Evolutionary conservation across 345 rosid genomes (phyloP).

Genomic region (Pelargonium nanum): DNA sequence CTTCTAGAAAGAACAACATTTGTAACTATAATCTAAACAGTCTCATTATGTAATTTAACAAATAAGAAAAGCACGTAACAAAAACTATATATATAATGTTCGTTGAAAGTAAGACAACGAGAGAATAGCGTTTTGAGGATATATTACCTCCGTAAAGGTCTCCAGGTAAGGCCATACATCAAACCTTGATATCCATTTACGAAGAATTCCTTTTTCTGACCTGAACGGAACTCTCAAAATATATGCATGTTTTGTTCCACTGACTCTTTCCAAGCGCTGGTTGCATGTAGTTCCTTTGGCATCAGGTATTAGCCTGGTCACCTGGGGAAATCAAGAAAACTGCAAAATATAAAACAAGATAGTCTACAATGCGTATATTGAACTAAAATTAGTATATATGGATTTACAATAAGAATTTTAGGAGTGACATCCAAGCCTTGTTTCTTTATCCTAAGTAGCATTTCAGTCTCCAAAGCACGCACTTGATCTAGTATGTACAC

Average conservation of each 20-base stretch:
- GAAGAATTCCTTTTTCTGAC: constrained; percentile 78
- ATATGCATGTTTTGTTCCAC: constrained; percentile 76
- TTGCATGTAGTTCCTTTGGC: constrained; percentile 92
- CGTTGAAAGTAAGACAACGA: neutral
- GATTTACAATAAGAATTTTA: constrained; percentile 73
- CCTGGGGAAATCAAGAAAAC: constrained; percentile 31
- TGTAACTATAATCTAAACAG: no score
- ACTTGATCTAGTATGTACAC: constrained; percentile 98
- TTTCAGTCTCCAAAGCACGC: constrained; percentile 86
- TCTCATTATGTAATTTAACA: neutral
- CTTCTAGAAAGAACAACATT: no score
- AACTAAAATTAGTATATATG: constrained; percentile 1
- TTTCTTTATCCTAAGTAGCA: constrained; percentile 72
- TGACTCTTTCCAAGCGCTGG: constrained; percentile 85
- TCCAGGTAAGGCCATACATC: constrained; percentile 98
- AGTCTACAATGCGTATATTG: neutral
- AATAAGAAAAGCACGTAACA: neutral
- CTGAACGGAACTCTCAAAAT: constrained; percentile 90
- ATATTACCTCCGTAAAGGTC: constrained; percentile 67
- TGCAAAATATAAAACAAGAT: neutral
- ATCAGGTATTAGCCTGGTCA: constrained; percentile 86
- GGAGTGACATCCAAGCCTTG: constrained; percentile 86
- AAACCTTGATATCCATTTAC: constrained; percentile 94
- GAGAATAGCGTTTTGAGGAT: no score
- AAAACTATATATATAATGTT: neutral